These are phyloP conservation scores for Plasmodium knowlesi DNA, from an alignment of 169 alveolate species.

Conservation along the genomic window DNA sequence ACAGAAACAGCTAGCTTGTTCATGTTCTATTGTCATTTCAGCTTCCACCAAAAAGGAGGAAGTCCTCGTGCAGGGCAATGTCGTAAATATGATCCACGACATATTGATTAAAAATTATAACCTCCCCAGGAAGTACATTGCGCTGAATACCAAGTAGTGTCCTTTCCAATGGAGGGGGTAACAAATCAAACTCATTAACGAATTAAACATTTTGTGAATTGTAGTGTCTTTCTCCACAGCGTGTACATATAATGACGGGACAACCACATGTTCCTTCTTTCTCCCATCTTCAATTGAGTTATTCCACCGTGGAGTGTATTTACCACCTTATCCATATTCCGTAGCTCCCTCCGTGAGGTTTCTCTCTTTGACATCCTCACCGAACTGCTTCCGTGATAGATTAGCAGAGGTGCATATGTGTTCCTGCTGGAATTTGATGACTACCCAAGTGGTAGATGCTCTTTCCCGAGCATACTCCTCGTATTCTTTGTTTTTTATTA, in stretches of 20 bases:
- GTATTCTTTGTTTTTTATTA: too few relatives aligned
- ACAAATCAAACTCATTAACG: not conserved
- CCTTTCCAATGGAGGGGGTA: not conserved
- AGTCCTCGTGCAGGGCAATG: constrained; percentile 68
- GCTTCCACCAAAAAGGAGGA: constrained; percentile 69
- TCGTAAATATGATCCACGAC: constrained; percentile 23
- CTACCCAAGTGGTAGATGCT: not conserved
- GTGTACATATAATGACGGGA: not conserved
- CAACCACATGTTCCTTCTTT: not conserved
- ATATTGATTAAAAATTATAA: constrained; percentile 12
- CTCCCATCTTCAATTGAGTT: too few relatives aligned
- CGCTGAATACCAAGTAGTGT: not conserved
- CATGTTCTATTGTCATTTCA: constrained; percentile 44
- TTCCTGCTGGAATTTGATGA: not conserved
- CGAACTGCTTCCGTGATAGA: not conserved
- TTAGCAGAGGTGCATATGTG: not conserved
- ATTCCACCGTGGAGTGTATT: not conserved
- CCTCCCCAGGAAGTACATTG: constrained; percentile 52
- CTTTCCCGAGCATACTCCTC: not conserved
- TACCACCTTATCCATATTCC: not conserved
- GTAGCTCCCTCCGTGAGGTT: not conserved
- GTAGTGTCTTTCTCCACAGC: not conserved
- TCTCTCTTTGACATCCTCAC: not conserved
- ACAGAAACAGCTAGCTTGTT: constrained; percentile 69
- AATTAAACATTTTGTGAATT: not conserved